A percentile compares a stretch with the other conserved stretches of the same genome.
Conservation (phyloP, 1,139 yeast species). For the Geotrichum histeridarum region DNA sequence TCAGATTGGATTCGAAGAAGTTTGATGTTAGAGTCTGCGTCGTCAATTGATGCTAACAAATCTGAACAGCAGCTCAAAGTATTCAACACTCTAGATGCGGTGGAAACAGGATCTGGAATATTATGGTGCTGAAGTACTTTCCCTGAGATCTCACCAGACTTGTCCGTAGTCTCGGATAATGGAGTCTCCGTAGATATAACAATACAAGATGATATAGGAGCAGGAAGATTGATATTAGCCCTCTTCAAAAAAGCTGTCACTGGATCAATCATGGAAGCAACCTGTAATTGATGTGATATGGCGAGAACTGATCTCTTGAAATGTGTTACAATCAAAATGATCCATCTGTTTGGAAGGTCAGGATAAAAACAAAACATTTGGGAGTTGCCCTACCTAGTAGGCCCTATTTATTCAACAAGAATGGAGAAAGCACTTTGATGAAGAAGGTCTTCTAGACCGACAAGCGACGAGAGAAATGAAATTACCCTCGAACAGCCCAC, state of each 20-base stretch:
- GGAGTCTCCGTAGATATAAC: slow-evolving; percentile 1
- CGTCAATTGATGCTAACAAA: slow-evolving; percentile 5
- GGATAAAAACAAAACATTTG: not conserved
- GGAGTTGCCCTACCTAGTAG: not conserved
- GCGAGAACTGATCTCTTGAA: not conserved
- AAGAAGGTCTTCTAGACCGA: too few relatives aligned
- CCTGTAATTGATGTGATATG: not conserved
- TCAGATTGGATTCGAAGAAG: slow-evolving; percentile 16
- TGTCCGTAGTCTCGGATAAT: not conserved
- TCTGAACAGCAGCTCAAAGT: slow-evolving; percentile 13
- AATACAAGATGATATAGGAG: slow-evolving; percentile 16
- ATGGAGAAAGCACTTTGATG: too few relatives aligned
- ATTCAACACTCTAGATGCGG: slow-evolving; percentile 10
- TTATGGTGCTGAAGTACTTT: slow-evolving; percentile 14
- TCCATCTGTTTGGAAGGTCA: not conserved
- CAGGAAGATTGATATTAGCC: slow-evolving; percentile 14
- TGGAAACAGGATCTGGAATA: slow-evolving; percentile 14
- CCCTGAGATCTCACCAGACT: not conserved
- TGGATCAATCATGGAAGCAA: slow-evolving; percentile 12
- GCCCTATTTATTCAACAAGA: not conserved
- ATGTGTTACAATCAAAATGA: not conserved
- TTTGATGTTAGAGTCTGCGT: slow-evolving; percentile 7
- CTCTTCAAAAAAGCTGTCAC: slow-evolving; percentile 10
- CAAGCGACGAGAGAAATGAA: too few relatives aligned
- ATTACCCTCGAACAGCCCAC: too few relatives aligned